phyloP scores from a whole-genome alignment of 1,139 yeast genomes.

The Komagataea norvegica region DNA sequence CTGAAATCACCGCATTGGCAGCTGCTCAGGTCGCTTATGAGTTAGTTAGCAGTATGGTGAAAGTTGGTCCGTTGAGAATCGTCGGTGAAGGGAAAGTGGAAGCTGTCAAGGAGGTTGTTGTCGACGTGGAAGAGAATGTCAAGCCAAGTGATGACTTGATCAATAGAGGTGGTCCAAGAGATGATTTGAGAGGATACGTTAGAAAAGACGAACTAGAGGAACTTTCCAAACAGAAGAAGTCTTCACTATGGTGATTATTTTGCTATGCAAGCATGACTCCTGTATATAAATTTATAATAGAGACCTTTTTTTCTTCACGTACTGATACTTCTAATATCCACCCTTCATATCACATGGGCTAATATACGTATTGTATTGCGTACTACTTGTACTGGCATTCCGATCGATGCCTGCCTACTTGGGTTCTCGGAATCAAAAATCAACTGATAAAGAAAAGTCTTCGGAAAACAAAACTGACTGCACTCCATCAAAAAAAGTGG shows the following conservation, averaged over 20 bases:
- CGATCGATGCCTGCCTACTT: too few relatives aligned
- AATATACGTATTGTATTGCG: too few relatives aligned
- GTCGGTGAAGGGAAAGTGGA: conserved; percentile 15
- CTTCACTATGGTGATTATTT: background rate
- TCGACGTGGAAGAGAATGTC: conserved; percentile 6
- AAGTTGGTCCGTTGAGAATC: conserved; percentile 38
- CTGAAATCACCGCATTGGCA: conserved; percentile 70
- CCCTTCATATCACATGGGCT: background rate
- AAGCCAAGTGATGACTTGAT: conserved; percentile 3
- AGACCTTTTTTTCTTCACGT: background rate
- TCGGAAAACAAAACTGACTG: too few relatives aligned
- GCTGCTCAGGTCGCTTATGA: conserved; percentile 76
- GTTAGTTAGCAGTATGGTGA: conserved; percentile 68
- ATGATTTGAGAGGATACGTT: conserved; percentile 6
- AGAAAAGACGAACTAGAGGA: conserved; percentile 4
- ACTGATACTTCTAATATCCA: too few relatives aligned
- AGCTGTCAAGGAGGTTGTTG: conserved; percentile 5
- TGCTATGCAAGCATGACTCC: too few relatives aligned
- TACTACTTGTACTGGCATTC: too few relatives aligned
- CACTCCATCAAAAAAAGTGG: too few relatives aligned
- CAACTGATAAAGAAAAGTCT: too few relatives aligned
- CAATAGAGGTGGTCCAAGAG: conserved; percentile 5
- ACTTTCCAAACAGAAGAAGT: background rate
- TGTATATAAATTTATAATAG: background rate
- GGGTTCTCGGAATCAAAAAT: too few relatives aligned